Evolutionary conservation across 257 asterid genomes (phyloP).

Genomic region (Galeopsis tetrahit): DNA sequence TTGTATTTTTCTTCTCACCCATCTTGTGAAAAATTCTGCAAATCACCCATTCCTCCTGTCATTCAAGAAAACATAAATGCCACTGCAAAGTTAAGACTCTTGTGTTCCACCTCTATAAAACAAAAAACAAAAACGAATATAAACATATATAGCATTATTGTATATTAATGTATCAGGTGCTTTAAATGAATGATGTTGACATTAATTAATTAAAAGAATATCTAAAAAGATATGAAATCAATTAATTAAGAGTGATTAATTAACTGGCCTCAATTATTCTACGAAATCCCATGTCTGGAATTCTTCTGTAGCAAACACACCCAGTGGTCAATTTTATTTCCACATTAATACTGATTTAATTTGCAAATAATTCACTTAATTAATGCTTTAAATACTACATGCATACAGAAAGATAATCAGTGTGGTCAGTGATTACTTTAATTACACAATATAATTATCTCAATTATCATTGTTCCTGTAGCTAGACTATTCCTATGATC

Average conservation of each 20-base stretch:
- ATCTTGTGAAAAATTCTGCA: constrained; percentile 72
- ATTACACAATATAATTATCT: constrained; percentile 5
- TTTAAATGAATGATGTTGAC: constrained; percentile 26
- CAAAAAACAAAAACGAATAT: background rate
- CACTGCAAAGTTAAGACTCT: background rate
- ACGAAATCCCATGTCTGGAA: constrained; percentile 35
- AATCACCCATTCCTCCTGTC: constrained; percentile 87
- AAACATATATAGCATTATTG: background rate
- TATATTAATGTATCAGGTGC: background rate
- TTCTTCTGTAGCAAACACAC: background rate
- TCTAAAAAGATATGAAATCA: background rate
- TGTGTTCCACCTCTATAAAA: background rate
- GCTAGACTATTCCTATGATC: too few species aligned
- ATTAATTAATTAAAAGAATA: background rate
- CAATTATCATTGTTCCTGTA: background rate
- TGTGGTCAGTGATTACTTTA: background rate
- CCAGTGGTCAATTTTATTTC: background rate
- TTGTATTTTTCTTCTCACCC: constrained; percentile 51
- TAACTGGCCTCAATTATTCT: constrained; percentile 34
- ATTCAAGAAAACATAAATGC: background rate
- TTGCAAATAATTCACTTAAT: background rate
- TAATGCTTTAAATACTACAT: background rate
- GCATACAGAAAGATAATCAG: background rate
- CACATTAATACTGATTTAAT: background rate
- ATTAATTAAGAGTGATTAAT: constrained; percentile 16